Evolutionary conservation across 1,284 basidiomycete genomes (phyloP), one percentile per base, ranked within the genome.

Genomic region (Ustilago trichophora): DNA sequence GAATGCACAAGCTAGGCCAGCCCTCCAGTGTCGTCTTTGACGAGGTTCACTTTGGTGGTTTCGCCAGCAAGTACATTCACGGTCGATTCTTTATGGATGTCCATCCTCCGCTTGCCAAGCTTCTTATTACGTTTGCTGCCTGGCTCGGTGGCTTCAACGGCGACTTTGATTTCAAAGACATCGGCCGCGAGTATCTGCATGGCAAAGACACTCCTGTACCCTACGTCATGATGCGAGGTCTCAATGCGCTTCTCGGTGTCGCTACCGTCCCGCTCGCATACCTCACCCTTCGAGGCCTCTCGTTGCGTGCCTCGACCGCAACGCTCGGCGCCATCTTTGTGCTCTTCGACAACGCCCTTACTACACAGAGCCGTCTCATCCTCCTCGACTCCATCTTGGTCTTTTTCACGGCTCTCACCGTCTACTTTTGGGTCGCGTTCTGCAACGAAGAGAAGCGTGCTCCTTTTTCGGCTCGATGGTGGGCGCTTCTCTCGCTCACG

Each of bases 331-430:
- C 92, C 16, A 84, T 95, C 59, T 89, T 98, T 80, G 86, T 99
- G 83, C 93, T 90, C 0, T 98, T 98, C 82, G 96, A 99, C 84
- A 98, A 98, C 80, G 93, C 91, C 12, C 85, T 98, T 68, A 87
- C 94, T 79, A 95, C 94, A 11, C 96, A 99, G 83, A 97, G 93
- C 9, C 88, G 95, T 6, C 89, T 93, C 74, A 98, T 99, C 82
- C 89, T 99, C 43, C 90, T 98, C 80, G 95, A 98, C 83, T 95
- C 94, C 4, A 93, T 93, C 31, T 87, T 98, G 69, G 87, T 99
- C 77, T 98, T 99, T 85, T 99, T 98, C 85, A 98, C 94, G 32
- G 91, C 92, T 0, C 87, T 96, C 45, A 90, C 93, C 5, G 85
- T 87, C 41, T 92, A 93, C 83, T 84, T 91, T 63, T 98, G 93